A percentile compares a stretch with the other conserved stretches of the same genome.
Evolutionary conservation across 1,284 basidiomycete genomes (phyloP).

Genomic region (Ustilago nuda): DNA sequence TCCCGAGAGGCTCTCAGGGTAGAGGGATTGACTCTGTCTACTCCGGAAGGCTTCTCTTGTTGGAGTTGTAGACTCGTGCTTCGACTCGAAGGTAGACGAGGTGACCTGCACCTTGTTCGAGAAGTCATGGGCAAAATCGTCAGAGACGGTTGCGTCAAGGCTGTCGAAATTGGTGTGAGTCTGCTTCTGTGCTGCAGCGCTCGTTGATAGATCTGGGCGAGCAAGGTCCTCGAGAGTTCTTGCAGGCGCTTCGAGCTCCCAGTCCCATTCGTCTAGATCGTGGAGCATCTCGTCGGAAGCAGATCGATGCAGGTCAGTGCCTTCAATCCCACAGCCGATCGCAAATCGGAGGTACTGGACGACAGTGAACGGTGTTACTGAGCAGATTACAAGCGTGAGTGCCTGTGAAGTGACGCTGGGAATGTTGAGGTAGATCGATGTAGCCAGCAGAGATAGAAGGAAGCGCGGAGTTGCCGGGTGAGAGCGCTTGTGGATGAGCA

Average conservation of each 20-base stretch:
- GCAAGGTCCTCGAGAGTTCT: conserved; percentile 43
- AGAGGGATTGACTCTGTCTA: neutral
- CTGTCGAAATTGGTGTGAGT: neutral
- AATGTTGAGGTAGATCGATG: conserved; percentile 85
- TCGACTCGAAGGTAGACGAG: conserved; percentile 4
- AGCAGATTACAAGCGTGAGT: conserved; percentile 78
- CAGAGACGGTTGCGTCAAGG: neutral
- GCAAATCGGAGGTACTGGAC: conserved; percentile 85
- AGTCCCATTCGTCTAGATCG: conserved; percentile 57
- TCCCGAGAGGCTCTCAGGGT: neutral
- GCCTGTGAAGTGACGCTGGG: conserved; percentile 81
- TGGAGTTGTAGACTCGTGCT: neutral
- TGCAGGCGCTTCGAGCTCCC: conserved; percentile 74
- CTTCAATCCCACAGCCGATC: conserved; percentile 78
- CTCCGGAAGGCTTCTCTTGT: neutral
- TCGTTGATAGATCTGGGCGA: conserved; percentile 18
- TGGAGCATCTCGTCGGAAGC: conserved; percentile 41
- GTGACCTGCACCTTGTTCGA: conserved; percentile 20
- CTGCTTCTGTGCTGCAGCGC: conserved; percentile 2
- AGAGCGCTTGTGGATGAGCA: conserved; percentile 51
- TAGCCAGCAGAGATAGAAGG: conserved; percentile 85
- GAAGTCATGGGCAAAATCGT: conserved; percentile 63
- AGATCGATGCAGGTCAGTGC: conserved; percentile 62
- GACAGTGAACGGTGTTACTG: conserved; percentile 83
- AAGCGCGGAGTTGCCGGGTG: conserved; percentile 84